These are phyloP conservation scores for Paraphoma sp. DNA, from an alignment of 2,329 filamentous ascomycete species.

Conservation along the genomic window DNA sequence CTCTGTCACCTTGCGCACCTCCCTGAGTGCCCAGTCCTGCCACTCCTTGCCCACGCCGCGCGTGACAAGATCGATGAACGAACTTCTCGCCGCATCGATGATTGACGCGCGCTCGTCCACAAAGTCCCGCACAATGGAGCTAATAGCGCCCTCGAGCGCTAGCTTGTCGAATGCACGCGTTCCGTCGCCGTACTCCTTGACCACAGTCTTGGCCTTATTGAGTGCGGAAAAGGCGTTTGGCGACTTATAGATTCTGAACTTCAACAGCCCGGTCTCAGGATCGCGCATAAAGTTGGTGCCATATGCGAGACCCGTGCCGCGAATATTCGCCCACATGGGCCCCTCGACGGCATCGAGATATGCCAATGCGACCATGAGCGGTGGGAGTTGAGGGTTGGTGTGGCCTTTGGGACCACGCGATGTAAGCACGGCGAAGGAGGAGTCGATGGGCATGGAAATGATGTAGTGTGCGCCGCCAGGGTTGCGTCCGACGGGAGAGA, in stretches of 20 bases:
- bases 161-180: constrained; percentile 76
- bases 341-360: constrained; percentile 95
- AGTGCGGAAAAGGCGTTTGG: constrained; percentile 91
- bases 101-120: constrained; percentile 91
- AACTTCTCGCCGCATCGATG: constrained; percentile 79
- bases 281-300: constrained; percentile 81
- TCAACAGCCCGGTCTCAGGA: constrained; percentile 78
- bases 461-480: constrained; percentile 80
- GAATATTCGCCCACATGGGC: constrained; percentile 90
- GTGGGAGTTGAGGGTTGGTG: constrained; percentile 77
- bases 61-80: constrained; percentile 83
- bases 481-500: constrained; percentile 75
- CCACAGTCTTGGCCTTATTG: constrained; percentile 74
- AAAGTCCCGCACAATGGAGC: constrained; percentile 82
- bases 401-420: constrained; percentile 77
- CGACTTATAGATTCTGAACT: constrained; percentile 87
- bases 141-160: constrained; percentile 88
- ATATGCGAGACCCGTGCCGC: constrained; percentile 92
- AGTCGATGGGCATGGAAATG: constrained; percentile 91
- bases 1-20: constrained; percentile 75
- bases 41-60: constrained; percentile 78
- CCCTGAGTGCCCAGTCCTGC: constrained; percentile 75
- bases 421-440: constrained; percentile 82
- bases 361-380: constrained; percentile 84
- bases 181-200: constrained; percentile 77